These are phyloP conservation scores for Aspergillus novofumigatus DNA, from an alignment of 2,329 filamentous ascomycete species.

Conservation along the genomic window DNA sequence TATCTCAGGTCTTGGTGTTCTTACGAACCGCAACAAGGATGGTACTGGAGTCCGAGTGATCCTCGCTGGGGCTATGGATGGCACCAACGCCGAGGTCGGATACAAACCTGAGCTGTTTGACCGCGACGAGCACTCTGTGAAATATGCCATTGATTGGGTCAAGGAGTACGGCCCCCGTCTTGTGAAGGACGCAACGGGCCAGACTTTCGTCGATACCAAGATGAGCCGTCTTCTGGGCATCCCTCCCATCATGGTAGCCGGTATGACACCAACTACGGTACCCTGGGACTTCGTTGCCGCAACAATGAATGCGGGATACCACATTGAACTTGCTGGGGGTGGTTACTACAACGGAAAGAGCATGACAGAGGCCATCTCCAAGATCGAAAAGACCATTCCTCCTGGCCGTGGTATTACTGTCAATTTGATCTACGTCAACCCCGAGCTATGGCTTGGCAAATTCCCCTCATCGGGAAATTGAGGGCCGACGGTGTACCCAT, in stretches of 20 bases:
- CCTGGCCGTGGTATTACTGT: slow-evolving; percentile 82
- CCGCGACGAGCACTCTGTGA: slow-evolving; percentile 89
- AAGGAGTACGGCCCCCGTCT: slow-evolving; percentile 93
- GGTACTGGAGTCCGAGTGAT: slow-evolving; percentile 96
- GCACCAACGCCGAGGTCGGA: slow-evolving; percentile 83
- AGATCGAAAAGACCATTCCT: slow-evolving; percentile 80
- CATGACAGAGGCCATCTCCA: slow-evolving; percentile 77
- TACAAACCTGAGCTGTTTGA: slow-evolving; percentile 99
- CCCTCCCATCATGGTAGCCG: slow-evolving; percentile 81
- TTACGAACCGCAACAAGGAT: slow-evolving; percentile 99
- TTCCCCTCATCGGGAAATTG: slow-evolving; percentile 74
- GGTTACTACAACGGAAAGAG: slow-evolving; percentile 80
- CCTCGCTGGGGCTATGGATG: slow-evolving; percentile 86
- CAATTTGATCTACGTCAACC: slow-evolving; percentile 89
- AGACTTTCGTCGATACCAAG: slow-evolving; percentile 94
- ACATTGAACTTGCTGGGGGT: slow-evolving; percentile 84
- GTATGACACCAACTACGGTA: slow-evolving; percentile 87
- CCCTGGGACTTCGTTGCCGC: slow-evolving; percentile 89
- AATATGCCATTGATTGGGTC: slow-evolving; percentile 95
- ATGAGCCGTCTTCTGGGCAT: slow-evolving; percentile 83
- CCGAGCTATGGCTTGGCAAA: slow-evolving; percentile 87
- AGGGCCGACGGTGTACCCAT: slow-evolving; percentile 84
- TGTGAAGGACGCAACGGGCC: slow-evolving; percentile 80
- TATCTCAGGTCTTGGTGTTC: slow-evolving; percentile 88
- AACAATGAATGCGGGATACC: slow-evolving; percentile 93